Conservation (phyloP, 2,329 filamentous ascomycete genomes). For the Aspergillus sp. region DNA sequence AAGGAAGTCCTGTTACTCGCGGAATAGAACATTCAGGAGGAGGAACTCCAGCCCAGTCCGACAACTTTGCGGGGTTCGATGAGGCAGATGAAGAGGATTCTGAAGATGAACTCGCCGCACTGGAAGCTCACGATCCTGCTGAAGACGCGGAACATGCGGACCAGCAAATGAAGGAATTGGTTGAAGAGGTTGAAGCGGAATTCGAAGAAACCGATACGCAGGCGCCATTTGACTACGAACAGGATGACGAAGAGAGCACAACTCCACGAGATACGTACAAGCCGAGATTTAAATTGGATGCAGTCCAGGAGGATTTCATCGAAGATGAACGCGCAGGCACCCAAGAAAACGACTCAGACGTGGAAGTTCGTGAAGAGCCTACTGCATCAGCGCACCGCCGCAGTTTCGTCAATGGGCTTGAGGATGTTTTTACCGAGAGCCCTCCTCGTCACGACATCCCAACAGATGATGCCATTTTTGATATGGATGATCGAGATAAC, state of each 20-base stretch:
- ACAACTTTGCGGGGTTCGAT: neutral
- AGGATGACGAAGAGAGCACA: constrained; percentile 16
- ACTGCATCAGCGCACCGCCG: neutral
- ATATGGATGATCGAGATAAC: neutral
- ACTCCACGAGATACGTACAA: neutral
- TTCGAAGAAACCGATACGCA: neutral
- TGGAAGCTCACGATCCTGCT: neutral
- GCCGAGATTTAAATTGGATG: neutral
- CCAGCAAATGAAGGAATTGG: neutral
- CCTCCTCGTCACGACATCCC: neutral
- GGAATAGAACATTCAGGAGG: neutral
- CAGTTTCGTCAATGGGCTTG: constrained; percentile 15
- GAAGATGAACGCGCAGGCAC: neutral
- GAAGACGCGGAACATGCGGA: neutral
- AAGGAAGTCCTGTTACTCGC: constrained; percentile 9
- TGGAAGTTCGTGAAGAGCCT: neutral
- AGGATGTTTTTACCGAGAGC: constrained; percentile 21
- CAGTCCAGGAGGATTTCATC: neutral
- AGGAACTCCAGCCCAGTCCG: neutral
- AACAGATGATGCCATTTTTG: neutral
- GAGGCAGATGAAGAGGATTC: neutral
- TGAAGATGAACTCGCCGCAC: neutral
- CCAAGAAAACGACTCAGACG: neutral
- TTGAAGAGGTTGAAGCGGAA: neutral
- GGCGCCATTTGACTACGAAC: constrained; percentile 11